Conservation (phyloP, 352 stramenopile genomes). For the Pythium dissotocum region DNA sequence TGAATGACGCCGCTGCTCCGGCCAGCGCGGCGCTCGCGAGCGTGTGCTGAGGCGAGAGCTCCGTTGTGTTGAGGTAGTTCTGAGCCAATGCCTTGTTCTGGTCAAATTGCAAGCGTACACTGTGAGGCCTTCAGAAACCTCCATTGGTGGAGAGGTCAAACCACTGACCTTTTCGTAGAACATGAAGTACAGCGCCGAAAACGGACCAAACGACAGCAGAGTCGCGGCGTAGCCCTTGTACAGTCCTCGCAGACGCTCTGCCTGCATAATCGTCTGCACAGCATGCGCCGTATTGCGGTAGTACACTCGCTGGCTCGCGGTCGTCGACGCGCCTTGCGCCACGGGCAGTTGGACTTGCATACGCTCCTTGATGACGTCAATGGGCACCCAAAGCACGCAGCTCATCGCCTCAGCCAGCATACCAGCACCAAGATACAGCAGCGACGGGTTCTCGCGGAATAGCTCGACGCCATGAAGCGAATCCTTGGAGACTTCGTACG, state of each 20-base stretch:
- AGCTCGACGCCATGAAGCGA: conserved; percentile 40
- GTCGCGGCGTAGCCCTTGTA: conserved; percentile 97
- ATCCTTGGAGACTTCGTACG: conserved; percentile 92
- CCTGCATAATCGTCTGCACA: conserved; percentile 87
- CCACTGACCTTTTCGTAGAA: conserved; percentile 92
- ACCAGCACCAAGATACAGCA: conserved; percentile 70
- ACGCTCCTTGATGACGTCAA: conserved; percentile 98
- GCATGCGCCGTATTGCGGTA: conserved; percentile 93
- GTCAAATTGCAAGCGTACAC: neutral
- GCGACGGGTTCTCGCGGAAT: conserved; percentile 50
- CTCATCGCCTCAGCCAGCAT: conserved; percentile 80
- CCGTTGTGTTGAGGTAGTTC: conserved; percentile 36
- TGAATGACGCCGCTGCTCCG: conserved; percentile 90
- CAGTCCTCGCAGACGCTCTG: conserved; percentile 89
- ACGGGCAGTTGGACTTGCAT: conserved; percentile 93
- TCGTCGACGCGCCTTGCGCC: neutral
- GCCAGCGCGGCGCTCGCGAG: conserved; percentile 76
- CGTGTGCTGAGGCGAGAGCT: conserved; percentile 64
- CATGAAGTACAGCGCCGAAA: conserved; percentile 97
- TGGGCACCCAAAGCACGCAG: conserved; percentile 98
- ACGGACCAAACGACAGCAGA: conserved; percentile 96
- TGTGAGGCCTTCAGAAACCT: neutral
- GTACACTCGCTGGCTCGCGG: conserved; percentile 40
- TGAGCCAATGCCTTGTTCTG: conserved; percentile 65
- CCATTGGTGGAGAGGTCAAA: neutral